Base-by-base conservation (phyloP, 1,284 basidiomycete species). In the Trametes polyzona region DNA sequence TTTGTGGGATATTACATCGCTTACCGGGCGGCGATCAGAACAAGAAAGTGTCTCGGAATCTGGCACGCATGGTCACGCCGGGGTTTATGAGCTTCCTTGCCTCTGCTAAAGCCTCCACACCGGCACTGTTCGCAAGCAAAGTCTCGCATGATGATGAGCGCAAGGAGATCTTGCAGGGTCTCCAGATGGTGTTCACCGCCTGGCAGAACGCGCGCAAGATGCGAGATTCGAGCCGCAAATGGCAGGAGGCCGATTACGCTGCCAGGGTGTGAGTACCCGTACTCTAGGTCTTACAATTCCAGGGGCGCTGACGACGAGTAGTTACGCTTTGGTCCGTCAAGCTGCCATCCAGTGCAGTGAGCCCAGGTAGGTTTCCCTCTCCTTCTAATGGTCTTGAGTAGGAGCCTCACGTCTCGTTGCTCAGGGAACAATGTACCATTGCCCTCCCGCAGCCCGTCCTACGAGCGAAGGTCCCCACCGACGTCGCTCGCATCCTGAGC, bases 171-270 rank as follows among this genome's bases (percentile, higher is more conserved):
- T 69, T 76, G 30, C 66, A 73, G 7, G 76, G 78, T 26, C 62
- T 83, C 19, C 69, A 70, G 26, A 66, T 58, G 4, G 76, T 83
- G 6, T 78, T 74, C 51, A 65, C 68, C 2, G 79, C 80, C 3
- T 83, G 79, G 78, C 71, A 74, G 26, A 72, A 73, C 30, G 71
- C 83, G 3, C 65, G 67, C 7, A 69, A 66, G 55, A 79, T 83
- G 79, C 73, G 70, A 21, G 67, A 67, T 7, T 75, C 76, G 3
- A 74, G 74, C 19, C 76, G 79, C 54, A 78, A 73, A 59, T 80
- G 76, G 71, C 82, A 80, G 2, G 83, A 84, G 62, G 79, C 80
- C 0, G 83, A 84, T 58, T 83, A 76, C 57, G 80, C 76, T n/a
- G 79, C 76, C 16, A 80, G 80, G 54, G 80, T 84, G 80, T 83